Evolutionary conservation across 78 protist species (phyloP), one percentile per base, ranked within the genome.

Genomic region (Dictyostelium firmibasis): DNA sequence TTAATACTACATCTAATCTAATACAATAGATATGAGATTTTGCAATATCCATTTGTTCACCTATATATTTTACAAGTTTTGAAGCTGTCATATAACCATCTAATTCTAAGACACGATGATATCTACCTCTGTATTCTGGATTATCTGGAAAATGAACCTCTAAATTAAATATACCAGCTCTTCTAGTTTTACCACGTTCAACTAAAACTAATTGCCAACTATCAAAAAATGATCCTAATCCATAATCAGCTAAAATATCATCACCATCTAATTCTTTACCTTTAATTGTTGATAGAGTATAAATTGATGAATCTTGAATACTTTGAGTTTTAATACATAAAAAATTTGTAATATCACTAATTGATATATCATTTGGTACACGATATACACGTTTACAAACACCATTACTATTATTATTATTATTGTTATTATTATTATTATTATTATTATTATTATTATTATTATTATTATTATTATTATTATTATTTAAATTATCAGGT

Each of bases 161-260:
- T 8, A 87, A 44, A 57, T 78, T 81, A 64, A 64, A 87, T 3
- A 87, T 2, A 78, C 93, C 93, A 35, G 85, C 93, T 62, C 33
- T 76, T 64, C 85, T 76, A 13, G 83, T 29, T 31, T 87, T 87
- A 29, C 93, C 93, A 16, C 27, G 36, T 50, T 87, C 93, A 16
- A 62, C 62, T 8, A 87, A 43, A 43, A 83, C 81, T 23, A 87
- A 78, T 50, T 87, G 93, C 93, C 93, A 87, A 78, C 67, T 87
- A 62, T 87, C 93, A 87, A 87, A 87, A 20, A 87, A 79, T 41
- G 86, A 78, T 43, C 93, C 93, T 69, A 87, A 76, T 29, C 93
- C 93, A 87, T 87, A 87, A 41, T 87, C 93, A 5, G 44, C 36
- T 25, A 87, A 50, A 13, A 8, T 23, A 31, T 87, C 93, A 7